Base-by-base conservation (phyloP, 495 filamentous ascomycete species). In the Chlorociboria aeruginascens region DNA sequence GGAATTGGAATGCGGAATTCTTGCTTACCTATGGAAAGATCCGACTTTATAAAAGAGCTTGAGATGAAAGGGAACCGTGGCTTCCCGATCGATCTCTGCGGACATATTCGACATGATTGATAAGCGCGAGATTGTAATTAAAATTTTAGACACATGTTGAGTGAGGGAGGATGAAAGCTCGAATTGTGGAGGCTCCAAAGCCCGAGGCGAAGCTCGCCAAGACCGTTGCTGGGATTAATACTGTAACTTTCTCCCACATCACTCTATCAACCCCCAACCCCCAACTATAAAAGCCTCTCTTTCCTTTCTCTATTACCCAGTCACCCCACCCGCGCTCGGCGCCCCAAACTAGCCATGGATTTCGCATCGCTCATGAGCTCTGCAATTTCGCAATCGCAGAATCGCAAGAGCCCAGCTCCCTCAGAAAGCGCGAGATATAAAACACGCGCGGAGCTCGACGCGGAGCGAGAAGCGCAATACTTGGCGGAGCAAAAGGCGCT, bases 361-460 rank as follows among this genome's bases (percentile, higher is more conserved):
- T 96, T 98, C 72, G 87, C 86, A 40, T 73, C 86, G 8, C 71
- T 98, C 35, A 90, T 98, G 85, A 75, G 84, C 56, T 87, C 93
- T 62, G 69, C 78, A 52, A 85, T 84, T 64, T 61, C 40, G 17
- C 11, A 40, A 11, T n/a, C 52, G 3, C 33, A 35, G 11, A 50
- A 32, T 36, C 20, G 48, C 40, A 59, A 65, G 51, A 8, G 45
- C 14, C 46, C 52, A 29, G 28, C 65, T 52, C 54, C 67, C 45
- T 61, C 63, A 10, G 57, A 67, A 16, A 47, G 62, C 14, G 86
- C 85, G 55, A 95, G 92, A 67, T 97, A 88, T 65, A 66, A 88
- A 58, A 88, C 86, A 54, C 86, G 88, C 61, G 77, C 83, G 52
- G 90, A 98, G 47, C 56, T 85, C 51, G 92, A 97, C 74, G 81